These are phyloP conservation scores for Cryptomeria japonica DNA, from an alignment of 75 land plant species.

Conservation along the genomic window DNA sequence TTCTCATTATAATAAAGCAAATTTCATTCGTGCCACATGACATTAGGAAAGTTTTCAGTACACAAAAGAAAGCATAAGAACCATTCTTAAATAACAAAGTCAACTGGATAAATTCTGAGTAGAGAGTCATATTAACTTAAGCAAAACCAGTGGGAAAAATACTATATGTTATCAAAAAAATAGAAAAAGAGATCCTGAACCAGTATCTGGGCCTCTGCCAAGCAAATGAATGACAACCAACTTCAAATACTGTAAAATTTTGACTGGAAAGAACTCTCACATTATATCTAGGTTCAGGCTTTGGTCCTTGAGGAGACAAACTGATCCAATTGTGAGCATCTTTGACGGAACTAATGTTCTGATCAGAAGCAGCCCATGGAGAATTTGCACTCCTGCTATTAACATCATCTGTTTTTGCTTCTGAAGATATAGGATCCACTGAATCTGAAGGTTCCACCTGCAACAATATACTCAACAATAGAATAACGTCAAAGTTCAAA, in stretches of 20 bases:
- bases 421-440: neutral
- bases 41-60: neutral
- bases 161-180: neutral
- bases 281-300: slow-evolving; percentile 75
- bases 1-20: neutral
- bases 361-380: neutral
- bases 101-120: neutral
- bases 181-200: neutral
- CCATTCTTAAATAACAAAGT: neutral
- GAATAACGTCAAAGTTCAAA: neutral
- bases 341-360: neutral
- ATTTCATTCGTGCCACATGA: neutral
- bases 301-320: slow-evolving; percentile 56
- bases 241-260: neutral
- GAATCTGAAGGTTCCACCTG: slow-evolving; percentile 3
- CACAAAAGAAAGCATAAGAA: neutral
- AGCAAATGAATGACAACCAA: neutral
- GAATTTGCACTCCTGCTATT: neutral
- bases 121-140: neutral
- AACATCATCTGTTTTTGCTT: slow-evolving; percentile 10
- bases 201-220: neutral
- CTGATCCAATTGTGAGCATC: slow-evolving; percentile 53
- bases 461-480: neutral
- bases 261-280: slow-evolving; percentile 23
- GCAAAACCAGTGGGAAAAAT: neutral